Conservation (phyloP, 2,329 filamentous ascomycete species). For the Penicillium sp. region DNA sequence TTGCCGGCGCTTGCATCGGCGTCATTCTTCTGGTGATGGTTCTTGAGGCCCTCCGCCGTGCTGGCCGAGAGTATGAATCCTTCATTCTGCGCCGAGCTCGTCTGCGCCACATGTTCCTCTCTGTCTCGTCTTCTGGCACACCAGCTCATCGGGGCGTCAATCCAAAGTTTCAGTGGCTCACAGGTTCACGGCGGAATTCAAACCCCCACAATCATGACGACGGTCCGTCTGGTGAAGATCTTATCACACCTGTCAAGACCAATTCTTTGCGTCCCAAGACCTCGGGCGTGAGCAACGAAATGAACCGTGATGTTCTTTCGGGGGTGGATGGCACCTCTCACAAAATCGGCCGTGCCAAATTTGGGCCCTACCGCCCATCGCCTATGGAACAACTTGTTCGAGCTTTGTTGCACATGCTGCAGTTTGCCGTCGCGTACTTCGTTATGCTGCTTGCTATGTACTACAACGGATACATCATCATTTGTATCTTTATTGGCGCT, state of each 20-base stretch:
- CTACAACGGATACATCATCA: slow-evolving; percentile 73
- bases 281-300: not conserved
- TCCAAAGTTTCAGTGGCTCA: no score
- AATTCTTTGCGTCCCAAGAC: not conserved
- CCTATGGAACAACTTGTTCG: slow-evolving; percentile 66
- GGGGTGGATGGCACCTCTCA: not conserved
- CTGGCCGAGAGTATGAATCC: slow-evolving; percentile 71
- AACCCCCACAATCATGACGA: not conserved
- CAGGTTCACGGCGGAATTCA: not conserved
- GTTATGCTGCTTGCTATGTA: slow-evolving; percentile 71
- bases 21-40: slow-evolving; percentile 70
- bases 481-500: slow-evolving; percentile 76
- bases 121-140: not conserved
- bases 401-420: slow-evolving; percentile 66
- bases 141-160: not conserved
- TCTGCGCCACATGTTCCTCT: slow-evolving; percentile 30
- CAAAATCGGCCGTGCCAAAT: not conserved
- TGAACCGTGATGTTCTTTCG: not conserved
- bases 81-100: slow-evolving; percentile 57
- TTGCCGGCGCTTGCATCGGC: slow-evolving; percentile 78
- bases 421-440: slow-evolving; percentile 76
- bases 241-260: not conserved
- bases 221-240: not conserved
- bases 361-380: slow-evolving; percentile 53
- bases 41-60: slow-evolving; percentile 71